These are phyloP conservation scores for Trichomonascaceae sp. DNA, from an alignment of 1,139 yeast genomes.

Conservation along the genomic window DNA sequence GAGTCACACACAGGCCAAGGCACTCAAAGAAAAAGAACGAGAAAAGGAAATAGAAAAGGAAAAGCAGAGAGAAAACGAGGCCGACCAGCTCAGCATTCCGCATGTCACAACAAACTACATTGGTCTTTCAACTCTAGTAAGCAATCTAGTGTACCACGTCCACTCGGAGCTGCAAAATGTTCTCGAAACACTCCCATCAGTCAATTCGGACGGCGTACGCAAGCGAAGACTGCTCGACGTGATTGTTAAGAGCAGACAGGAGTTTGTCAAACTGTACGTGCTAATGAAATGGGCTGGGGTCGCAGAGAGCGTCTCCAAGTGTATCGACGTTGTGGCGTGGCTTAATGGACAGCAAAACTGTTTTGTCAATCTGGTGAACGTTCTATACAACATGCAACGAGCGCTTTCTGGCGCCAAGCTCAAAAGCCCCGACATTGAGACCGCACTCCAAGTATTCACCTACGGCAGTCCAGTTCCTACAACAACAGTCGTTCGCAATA, in stretches of 20 bases:
- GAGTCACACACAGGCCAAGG: too few relatives aligned
- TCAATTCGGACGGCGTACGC: slow-evolving; percentile 45
- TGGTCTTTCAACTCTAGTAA: slow-evolving; percentile 45
- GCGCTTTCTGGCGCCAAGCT: slow-evolving; percentile 71
- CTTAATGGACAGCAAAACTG: slow-evolving; percentile 67
- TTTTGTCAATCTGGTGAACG: slow-evolving; percentile 51
- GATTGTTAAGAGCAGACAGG: slow-evolving; percentile 61
- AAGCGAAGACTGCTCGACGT: slow-evolving; percentile 57
- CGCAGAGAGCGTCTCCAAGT: slow-evolving; percentile 51
- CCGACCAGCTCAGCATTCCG: too few relatives aligned
- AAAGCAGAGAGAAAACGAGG: too few relatives aligned
- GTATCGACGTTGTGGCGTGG: slow-evolving; percentile 83
- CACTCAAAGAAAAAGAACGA: too few relatives aligned
- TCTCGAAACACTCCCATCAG: slow-evolving; percentile 45
- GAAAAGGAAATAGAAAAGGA: too few relatives aligned
- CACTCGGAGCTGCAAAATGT: slow-evolving; percentile 50
- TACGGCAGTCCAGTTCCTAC: slow-evolving; percentile 69
- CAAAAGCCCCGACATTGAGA: slow-evolving; percentile 77
- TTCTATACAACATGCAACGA: slow-evolving; percentile 44
- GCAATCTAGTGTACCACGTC: slow-evolving; percentile 49
- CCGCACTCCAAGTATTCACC: slow-evolving; percentile 74
- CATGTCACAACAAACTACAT: slow-evolving; percentile 63
- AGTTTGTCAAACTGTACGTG: slow-evolving; percentile 71
- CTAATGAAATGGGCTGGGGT: slow-evolving; percentile 76
- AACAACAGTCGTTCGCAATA: too few relatives aligned